These are phyloP conservation scores for Nephromyces sp. DNA, from an alignment of 169 alveolate genomes.

Conservation along the genomic window DNA sequence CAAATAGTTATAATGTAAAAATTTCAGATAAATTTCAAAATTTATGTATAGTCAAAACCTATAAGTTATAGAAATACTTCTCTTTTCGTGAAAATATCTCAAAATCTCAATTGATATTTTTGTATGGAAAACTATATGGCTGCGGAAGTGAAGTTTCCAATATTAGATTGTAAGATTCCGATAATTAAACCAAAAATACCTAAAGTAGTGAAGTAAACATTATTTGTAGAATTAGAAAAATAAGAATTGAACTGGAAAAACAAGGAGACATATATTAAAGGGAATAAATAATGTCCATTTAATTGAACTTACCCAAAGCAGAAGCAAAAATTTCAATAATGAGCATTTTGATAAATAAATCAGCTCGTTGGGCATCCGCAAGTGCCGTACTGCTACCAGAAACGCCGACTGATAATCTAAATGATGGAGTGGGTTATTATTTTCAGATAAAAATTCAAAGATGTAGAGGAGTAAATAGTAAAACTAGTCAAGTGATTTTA, in stretches of 20 bases:
- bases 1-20: too few species aligned
- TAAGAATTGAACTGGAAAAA: not conserved
- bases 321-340: constrained; percentile 98
- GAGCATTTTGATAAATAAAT: constrained; percentile 94
- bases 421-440: not conserved
- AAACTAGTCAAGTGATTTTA: too few species aligned
- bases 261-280: too few species aligned
- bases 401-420: constrained; percentile 87
- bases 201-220: not conserved
- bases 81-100: too few species aligned
- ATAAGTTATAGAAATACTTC: too few species aligned
- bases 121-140: not conserved
- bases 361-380: constrained; percentile 98
- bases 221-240: not conserved
- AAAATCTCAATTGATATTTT: too few species aligned
- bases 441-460: not conserved
- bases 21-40: too few species aligned
- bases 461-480: not conserved
- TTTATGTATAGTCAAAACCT: too few species aligned
- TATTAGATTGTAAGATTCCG: constrained; percentile 55
- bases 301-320: constrained; percentile 79
- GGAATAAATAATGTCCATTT: not conserved
- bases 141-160: constrained; percentile 43
- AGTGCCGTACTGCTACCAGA: constrained; percentile 98
- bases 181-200: constrained; percentile 46